Evolutionary conservation across 441 rosid genomes (phyloP).

Genomic region (Sinapis alba): DNA sequence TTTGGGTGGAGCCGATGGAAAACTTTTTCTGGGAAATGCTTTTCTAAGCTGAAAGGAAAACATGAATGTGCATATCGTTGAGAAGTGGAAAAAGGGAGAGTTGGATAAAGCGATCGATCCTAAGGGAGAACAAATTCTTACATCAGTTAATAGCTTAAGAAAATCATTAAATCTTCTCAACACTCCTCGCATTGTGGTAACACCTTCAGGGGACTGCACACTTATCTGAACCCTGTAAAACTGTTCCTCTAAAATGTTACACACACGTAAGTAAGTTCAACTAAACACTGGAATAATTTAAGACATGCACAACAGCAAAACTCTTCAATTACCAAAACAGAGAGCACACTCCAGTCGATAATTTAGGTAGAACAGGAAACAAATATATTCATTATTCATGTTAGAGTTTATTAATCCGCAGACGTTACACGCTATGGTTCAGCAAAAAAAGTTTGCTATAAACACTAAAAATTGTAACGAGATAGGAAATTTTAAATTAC

Average conservation of each 20-base stretch:
- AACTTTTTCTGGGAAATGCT: conserved; percentile 68
- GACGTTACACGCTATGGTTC: conserved; percentile 3
- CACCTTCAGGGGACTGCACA: conserved; percentile 90
- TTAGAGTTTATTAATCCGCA: conserved; percentile 7
- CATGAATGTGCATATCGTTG: conserved; percentile 2
- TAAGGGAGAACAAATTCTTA: conserved; percentile 40
- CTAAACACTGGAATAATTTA: not conserved
- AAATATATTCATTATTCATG: not conserved
- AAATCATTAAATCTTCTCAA: conserved; percentile 97
- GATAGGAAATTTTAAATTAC: conserved; percentile 48
- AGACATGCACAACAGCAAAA: conserved; percentile 13
- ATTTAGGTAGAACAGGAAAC: not conserved
- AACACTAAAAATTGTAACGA: conserved; percentile 24
- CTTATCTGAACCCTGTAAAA: conserved; percentile 99
- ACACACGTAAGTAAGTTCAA: conserved; percentile 12
- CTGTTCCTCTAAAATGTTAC: conserved; percentile 76
- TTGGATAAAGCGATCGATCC: not conserved
- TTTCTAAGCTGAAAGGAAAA: conserved; percentile 68
- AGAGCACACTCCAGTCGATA: not conserved
- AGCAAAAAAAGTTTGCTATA: conserved; percentile 31
- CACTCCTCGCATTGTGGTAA: conserved; percentile 67
- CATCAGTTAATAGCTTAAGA: conserved; percentile 77
- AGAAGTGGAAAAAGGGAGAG: conserved; percentile 6
- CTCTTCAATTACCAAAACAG: not conserved
- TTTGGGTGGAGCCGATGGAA: conserved; percentile 94